A percentile compares a stretch with the other conserved stretches of the same genome.
These are phyloP conservation scores for Lodderomyces parapsilosis DNA, from an alignment of 1,139 yeast species.

Conservation along the genomic window DNA sequence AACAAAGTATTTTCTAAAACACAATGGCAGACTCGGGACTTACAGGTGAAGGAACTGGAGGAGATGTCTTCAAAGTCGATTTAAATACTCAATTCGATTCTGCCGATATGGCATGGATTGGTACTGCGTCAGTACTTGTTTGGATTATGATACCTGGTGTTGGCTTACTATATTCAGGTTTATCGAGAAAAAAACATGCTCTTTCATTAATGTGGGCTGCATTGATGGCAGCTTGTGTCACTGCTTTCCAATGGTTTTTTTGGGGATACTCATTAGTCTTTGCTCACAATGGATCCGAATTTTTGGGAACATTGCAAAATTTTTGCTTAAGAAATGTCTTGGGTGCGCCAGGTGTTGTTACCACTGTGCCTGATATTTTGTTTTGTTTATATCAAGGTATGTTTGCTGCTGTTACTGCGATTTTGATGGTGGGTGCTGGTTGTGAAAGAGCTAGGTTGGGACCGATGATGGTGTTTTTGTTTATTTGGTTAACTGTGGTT, in stretches of 20 bases:
- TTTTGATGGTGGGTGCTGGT: constrained; percentile 95
- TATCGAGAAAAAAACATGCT: constrained; percentile 91
- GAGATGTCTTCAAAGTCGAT: constrained; percentile 71
- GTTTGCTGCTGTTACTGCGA: constrained; percentile 92
- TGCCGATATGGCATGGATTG: constrained; percentile 89
- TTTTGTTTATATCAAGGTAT: constrained; percentile 92
- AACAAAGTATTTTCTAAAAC: too few relatives aligned
- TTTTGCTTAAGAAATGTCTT: constrained; percentile 77
- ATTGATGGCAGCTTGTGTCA: constrained; percentile 77
- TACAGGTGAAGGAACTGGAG: constrained; percentile 70
- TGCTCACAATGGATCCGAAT: constrained; percentile 65
- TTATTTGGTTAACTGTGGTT: constrained; percentile 93
- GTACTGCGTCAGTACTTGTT: constrained; percentile 70
- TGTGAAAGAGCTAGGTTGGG: constrained; percentile 96
- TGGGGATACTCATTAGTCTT: constrained; percentile 94
- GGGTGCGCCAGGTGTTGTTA: constrained; percentile 73
- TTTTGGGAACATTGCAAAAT: constrained; percentile 78
- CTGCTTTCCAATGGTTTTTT: constrained; percentile 93
- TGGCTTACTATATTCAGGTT: constrained; percentile 85
- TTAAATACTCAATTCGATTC: constrained; percentile 70
- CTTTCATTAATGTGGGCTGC: constrained; percentile 92
- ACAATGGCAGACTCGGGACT: constrained; percentile 16
- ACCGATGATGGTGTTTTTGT: constrained; percentile 93
- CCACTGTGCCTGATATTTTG: constrained; percentile 78
- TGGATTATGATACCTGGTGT: constrained; percentile 97